A percentile compares a stretch with the other conserved stretches of the same genome.
phyloP scores from a whole-genome alignment of 148 eudicot species.

The Vaccinium macrocarpon region DNA sequence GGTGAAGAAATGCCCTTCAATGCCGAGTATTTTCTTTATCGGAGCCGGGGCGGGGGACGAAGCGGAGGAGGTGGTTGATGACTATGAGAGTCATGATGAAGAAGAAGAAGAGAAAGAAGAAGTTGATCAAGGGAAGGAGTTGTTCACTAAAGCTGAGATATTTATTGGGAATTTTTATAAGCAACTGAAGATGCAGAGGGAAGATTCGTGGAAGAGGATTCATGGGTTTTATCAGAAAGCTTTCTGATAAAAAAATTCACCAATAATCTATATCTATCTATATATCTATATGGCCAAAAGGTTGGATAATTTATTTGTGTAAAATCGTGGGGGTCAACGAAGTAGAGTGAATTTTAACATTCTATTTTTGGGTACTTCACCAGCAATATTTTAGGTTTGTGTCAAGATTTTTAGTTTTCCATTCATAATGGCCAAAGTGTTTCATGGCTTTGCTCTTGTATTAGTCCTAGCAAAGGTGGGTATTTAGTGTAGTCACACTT shows the following conservation, averaged over 20 bases:
- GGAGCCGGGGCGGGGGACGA: conserved; percentile 23
- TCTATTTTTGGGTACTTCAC: too few species aligned
- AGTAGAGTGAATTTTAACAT: background rate
- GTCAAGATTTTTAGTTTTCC: background rate
- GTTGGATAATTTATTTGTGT: background rate
- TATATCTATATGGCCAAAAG: too few species aligned
- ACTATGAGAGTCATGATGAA: conserved; percentile 14
- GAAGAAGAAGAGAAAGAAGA: conserved; percentile 21
- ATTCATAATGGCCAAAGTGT: background rate
- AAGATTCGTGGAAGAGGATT: conserved; percentile 57
- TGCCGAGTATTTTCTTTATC: conserved; percentile 49
- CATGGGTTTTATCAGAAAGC: conserved; percentile 43
- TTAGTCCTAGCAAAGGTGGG: background rate
- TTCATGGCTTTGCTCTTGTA: background rate
- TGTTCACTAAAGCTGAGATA: conserved; percentile 51
- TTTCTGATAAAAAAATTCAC: conserved; percentile 10
- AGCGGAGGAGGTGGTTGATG: background rate
- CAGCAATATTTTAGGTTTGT: background rate
- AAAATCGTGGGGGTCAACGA: background rate
- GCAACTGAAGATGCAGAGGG: conserved; percentile 70
- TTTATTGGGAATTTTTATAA: conserved; percentile 56
- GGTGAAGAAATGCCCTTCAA: conserved; percentile 45
- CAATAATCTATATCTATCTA: background rate
- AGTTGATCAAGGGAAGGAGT: conserved; percentile 31
- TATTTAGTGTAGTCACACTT: background rate